These are phyloP conservation scores for Heterococcus sp. DNA, from an alignment of 108 stramenopile genomes.

Conservation along the genomic window DNA sequence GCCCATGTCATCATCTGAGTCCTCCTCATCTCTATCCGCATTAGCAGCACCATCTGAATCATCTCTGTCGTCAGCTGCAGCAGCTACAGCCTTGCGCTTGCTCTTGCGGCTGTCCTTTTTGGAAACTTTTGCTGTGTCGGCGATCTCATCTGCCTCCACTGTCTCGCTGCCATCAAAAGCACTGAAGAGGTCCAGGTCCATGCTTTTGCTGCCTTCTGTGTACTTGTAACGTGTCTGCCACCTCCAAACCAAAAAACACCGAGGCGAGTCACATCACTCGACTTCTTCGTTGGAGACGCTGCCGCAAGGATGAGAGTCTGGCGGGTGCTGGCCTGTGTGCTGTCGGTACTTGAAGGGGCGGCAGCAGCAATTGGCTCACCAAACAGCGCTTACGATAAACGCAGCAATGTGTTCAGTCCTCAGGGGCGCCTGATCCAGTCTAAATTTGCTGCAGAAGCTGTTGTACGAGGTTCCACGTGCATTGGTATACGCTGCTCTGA, in stretches of 20 bases:
- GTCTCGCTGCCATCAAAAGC: slow-evolving; percentile 33
- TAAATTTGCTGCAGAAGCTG: neutral
- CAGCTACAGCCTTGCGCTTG: neutral
- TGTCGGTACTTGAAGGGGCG: too few relatives aligned
- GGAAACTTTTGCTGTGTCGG: neutral
- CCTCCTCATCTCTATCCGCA: neutral
- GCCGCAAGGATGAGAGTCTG: too few relatives aligned
- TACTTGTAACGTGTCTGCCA: too few relatives aligned
- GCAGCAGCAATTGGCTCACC: too few relatives aligned
- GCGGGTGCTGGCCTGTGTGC: too few relatives aligned
- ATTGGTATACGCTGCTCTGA: neutral
- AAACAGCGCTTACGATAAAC: neutral
- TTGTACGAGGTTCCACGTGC: neutral
- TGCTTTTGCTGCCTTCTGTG: too few relatives aligned
- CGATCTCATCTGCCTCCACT: slow-evolving; percentile 3
- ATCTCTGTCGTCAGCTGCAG: neutral
- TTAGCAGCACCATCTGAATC: neutral
- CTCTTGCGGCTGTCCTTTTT: neutral
- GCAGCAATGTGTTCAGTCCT: neutral
- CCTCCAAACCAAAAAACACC: too few relatives aligned
- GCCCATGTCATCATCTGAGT: neutral
- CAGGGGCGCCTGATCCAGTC: neutral
- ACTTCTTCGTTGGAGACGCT: too few relatives aligned
- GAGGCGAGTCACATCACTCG: too few relatives aligned
- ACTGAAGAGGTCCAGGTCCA: slow-evolving; percentile 40